Base-by-base conservation (phyloP, 176 grass and related monocot genomes). In the Saccharum officinarum region DNA sequence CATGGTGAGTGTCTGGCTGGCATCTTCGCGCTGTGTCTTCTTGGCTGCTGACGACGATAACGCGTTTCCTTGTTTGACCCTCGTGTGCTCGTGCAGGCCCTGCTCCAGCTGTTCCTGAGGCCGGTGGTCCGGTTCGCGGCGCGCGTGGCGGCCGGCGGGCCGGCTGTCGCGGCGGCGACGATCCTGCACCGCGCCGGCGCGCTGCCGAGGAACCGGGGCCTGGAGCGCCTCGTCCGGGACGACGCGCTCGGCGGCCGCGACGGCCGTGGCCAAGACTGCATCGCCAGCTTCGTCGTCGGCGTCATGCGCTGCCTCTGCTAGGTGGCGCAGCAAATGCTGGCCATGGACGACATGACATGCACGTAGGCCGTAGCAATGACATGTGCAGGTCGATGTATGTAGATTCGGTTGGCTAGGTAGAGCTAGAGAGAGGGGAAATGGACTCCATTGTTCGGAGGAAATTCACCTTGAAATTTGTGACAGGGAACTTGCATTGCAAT, bases 131-230 rank as follows among this genome's bases (percentile, higher is more conserved):
- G 84, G 82, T 71, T 95, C 60, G 86, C 73, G 25, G 80, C 75
- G 82, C 39, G 86, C 55, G 55, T 93, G 59, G 81, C 31, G 71
- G 86, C 44, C 15, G 81, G 88, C 63, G 80, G 80, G 60, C 59
- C 83, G 65, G 85, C 74, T 33, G 69, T 52, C 11, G 85, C 85
- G 15, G 85, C 41, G 71, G 87, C 95, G 12, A 88, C 95, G 52
- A 84, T 92, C 75, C 83, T 98, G 40, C 85, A 93, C 76, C 84
- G 85, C 47, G 79, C 84, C 62, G 86, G 88, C 20, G 92, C 83
- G 17, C 92, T 98, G 49, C 95, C 95, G 33, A 88, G 95, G 85
- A 86, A 93, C 79, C 44, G 69, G 31, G 67, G 42, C 3, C 75
- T 95, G 76, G 79, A 87, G 79, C 86, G 92, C 7, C 79, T 95